Base-by-base conservation (phyloP, 306 rosid genomes). In the Acacia confusa region DNA sequence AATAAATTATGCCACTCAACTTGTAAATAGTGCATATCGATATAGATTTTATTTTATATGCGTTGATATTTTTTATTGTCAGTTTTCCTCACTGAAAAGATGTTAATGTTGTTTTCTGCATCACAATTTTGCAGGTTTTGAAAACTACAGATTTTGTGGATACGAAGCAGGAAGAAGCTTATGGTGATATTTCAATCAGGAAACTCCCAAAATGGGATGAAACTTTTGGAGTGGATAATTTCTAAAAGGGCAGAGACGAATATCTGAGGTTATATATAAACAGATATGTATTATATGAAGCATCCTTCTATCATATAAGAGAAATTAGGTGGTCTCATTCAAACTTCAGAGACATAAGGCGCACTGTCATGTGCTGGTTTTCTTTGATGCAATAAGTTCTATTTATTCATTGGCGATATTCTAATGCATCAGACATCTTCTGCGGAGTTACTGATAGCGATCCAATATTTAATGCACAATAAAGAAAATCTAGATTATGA, bases 91-190 rank as follows among this genome's bases (percentile, higher is more conserved):
- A 22, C 20, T 5, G 2, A 16, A 71, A 27, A 47, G 16, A 27
- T 48, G 6, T 28, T 58, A 30, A 70, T 11, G 43, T 15, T 48
- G 50, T 66, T 38, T 60, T 67, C 16, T 52, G 45, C 10, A 19
- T 75, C 7, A 43, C 44, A 70, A 81, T 76, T 71, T 72, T 70
- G 82, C 86, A 91, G 95, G 91, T 89, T 52, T 61, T 91, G 86
- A 85, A 72, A 57, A 87, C 83, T 28, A 88, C 86, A 81, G 89
- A 82, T 65, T 86, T 58, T 73, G 82, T 89, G 89, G 82, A 82
- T 79, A 88, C 82, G 70, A 77, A 85, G 79, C 91, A 91, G 79
- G 77, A 79, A n/a, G 76, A 77, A 74, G 81, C 88, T 30, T 87
- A 79, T 66, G 89, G 90, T 66, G 90, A 87, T 53, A 84, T 91